phyloP scores from a whole-genome alignment of 305 asterid genomes.

The Caryopteris hybrid region DNA sequence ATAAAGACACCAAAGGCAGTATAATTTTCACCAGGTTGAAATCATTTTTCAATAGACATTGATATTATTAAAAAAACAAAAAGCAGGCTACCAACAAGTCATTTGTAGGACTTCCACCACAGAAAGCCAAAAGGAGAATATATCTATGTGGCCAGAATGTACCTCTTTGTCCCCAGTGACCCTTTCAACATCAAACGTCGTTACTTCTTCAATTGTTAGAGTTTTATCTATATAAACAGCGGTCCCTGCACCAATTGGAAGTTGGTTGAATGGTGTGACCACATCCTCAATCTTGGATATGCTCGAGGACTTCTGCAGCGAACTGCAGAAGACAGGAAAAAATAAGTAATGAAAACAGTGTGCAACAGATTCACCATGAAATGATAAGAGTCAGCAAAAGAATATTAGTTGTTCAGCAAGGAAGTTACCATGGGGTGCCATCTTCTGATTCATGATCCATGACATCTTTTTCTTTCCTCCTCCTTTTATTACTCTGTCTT shows the following conservation, averaged over 20 bases:
- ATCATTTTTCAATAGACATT: neutral
- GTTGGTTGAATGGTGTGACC: constrained; percentile 23
- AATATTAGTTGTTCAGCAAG: neutral
- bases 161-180: constrained; percentile 45
- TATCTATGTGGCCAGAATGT: constrained; percentile 6
- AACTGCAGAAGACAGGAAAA: constrained; percentile 32
- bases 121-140: neutral
- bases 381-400: neutral
- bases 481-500: constrained; percentile 53
- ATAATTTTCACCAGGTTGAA: neutral
- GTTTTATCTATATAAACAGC: constrained; percentile 66
- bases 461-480: constrained; percentile 51
- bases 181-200: constrained; percentile 37
- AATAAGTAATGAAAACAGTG: neutral
- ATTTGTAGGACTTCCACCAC: constrained; percentile 14
- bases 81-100: constrained; percentile 8
- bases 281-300: constrained; percentile 28
- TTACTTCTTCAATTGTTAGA: constrained; percentile 63
- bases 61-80: neutral
- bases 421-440: constrained; percentile 42
- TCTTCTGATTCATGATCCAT: constrained; percentile 33
- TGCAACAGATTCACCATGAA: neutral
- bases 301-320: constrained; percentile 25
- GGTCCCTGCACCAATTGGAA: constrained; percentile 41
- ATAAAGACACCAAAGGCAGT: neutral